phyloP scores from a whole-genome alignment of 306 rosid species.

The Lathyrus tuberosus region DNA sequence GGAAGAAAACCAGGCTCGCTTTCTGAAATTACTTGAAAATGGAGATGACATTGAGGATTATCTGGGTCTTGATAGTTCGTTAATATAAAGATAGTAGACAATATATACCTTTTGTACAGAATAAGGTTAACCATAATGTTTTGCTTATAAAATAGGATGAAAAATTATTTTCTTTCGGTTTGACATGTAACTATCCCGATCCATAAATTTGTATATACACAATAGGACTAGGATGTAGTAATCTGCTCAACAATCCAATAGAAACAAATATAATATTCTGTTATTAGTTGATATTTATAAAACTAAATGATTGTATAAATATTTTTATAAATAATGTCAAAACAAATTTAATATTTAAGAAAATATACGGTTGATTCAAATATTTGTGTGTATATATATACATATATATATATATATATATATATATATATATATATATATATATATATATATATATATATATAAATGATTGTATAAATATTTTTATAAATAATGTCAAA shows the following conservation, averaged over 20 bases:
- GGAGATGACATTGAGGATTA: constrained; percentile 76
- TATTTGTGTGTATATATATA: no score
- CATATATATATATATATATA: no score
- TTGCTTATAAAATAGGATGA: constrained; percentile 27
- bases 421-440: no score
- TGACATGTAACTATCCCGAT: neutral
- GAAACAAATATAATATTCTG: no score
- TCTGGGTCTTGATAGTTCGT: constrained; percentile 56
- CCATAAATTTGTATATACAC: constrained; percentile 2
- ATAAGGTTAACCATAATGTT: constrained; percentile 41
- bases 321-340: no score
- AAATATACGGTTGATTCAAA: no score
- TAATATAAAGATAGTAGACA: constrained; percentile 36
- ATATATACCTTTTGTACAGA: constrained; percentile 41
- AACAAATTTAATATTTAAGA: no score
- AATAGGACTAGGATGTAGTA: neutral
- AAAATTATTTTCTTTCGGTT: constrained; percentile 21
- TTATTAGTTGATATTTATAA: no score
- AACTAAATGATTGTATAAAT: no score
- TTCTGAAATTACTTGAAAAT: constrained; percentile 74
- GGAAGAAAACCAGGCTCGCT: constrained; percentile 75
- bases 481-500: no score
- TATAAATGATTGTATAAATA: no score
- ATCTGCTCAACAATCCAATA: constrained; percentile 3
- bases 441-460: no score